A percentile compares a stretch with the other conserved stretches of the same genome.
Conservation (phyloP, 805 yeast species). For the Candida broadrunensis region DNA sequence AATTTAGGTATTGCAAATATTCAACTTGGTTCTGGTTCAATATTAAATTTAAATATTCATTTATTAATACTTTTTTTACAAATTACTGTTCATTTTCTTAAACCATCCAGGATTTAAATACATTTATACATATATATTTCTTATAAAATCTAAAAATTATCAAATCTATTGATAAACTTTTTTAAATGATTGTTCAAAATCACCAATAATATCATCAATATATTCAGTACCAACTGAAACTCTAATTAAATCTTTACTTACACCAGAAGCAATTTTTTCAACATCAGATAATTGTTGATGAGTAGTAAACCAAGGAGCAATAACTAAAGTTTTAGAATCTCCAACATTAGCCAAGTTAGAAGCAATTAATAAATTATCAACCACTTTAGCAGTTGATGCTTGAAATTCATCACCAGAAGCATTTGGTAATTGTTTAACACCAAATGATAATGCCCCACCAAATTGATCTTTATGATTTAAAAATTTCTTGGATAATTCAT, state of each 20-base stretch:
- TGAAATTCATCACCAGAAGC: conserved; percentile 55
- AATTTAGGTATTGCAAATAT: too few species aligned
- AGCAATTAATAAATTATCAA: conserved; percentile 79
- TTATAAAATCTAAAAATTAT: not conserved
- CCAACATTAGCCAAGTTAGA: conserved; percentile 96
- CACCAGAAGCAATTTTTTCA: conserved; percentile 83
- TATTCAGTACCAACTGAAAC: conserved; percentile 88
- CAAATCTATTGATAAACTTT: conserved; percentile 40
- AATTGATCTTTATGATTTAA: conserved; percentile 54
- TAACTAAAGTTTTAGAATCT: conserved; percentile 91
- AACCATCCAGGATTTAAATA: too few species aligned
- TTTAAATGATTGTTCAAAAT: conserved; percentile 82
- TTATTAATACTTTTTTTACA: too few species aligned
- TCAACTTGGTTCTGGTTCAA: too few species aligned
- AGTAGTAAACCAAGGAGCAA: conserved; percentile 94
- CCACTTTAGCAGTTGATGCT: conserved; percentile 79
- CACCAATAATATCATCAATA: conserved; percentile 86
- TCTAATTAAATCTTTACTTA: conserved; percentile 83
- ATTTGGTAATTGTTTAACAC: conserved; percentile 64
- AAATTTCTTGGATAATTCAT: conserved; percentile 81
- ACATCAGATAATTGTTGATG: conserved; percentile 86
- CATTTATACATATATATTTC: too few species aligned
- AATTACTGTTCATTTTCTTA: too few species aligned
- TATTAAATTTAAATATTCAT: too few species aligned
- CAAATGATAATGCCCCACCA: conserved; percentile 88